Conservation (phyloP, 108 stramenopile species). For the Cylindrotheca fusiformis region DNA sequence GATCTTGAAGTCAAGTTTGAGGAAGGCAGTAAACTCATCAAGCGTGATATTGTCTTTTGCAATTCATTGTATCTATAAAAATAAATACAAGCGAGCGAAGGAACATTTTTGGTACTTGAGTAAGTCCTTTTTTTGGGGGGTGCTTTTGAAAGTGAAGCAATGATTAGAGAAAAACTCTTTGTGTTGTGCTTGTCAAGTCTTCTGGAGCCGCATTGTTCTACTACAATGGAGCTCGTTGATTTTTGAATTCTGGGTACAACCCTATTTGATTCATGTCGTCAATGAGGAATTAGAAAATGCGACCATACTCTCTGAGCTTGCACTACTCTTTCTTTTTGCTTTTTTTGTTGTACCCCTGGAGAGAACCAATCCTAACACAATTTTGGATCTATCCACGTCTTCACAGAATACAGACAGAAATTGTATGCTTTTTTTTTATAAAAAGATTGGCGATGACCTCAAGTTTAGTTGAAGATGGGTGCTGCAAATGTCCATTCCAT, state of each 20-base stretch:
- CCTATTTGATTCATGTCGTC: slow-evolving; percentile 19
- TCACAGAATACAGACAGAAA: background rate
- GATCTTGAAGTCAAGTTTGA: slow-evolving; percentile 93
- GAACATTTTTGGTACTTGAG: background rate
- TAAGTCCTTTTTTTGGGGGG: too few relatives aligned
- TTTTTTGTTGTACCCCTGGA: background rate
- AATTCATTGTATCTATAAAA: slow-evolving; percentile 89
- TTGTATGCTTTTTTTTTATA: background rate
- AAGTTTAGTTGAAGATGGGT: background rate
- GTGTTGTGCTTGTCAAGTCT: slow-evolving; percentile 27
- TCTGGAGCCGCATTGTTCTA: slow-evolving; percentile 61
- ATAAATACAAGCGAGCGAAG: too few relatives aligned
- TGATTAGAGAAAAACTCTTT: slow-evolving; percentile 55
- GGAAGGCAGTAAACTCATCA: slow-evolving; percentile 89
- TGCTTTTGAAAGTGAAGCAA: too few relatives aligned
- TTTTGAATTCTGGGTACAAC: slow-evolving; percentile 28
- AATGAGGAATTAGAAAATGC: slow-evolving; percentile 76
- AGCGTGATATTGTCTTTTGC: slow-evolving; percentile 98
- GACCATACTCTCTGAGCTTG: slow-evolving; percentile 82
- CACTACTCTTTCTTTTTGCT: background rate
- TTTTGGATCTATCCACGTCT: background rate
- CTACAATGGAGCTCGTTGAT: slow-evolving; percentile 50
- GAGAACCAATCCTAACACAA: too few relatives aligned
- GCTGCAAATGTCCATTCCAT: too few relatives aligned
- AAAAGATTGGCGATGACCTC: background rate